Percentiles rank a stretch among this genome's conserved stretches.
Evolutionary conservation across 495 filamentous ascomycete species (phyloP).

Genomic region (Darksidea phi): DNA sequence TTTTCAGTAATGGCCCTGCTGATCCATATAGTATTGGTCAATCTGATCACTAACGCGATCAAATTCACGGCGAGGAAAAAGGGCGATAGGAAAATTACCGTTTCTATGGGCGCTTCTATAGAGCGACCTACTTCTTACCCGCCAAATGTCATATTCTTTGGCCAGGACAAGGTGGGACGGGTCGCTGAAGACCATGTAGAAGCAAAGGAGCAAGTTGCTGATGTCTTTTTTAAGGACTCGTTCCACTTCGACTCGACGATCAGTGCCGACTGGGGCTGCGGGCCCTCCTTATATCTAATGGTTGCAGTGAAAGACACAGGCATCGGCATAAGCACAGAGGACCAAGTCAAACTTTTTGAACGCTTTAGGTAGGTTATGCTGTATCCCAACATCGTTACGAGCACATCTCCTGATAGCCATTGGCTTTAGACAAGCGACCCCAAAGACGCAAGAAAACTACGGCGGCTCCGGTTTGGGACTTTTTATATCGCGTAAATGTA

Average conservation of each 20-base stretch:
- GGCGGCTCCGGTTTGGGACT: conserved; percentile 45
- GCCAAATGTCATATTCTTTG: conserved; percentile 42
- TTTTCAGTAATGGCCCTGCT: not conserved
- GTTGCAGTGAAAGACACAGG: conserved; percentile 45
- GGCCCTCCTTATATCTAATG: conserved; percentile 40
- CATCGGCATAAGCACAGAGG: conserved; percentile 40
- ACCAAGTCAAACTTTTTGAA: conserved; percentile 41
- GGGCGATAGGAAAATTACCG: conserved; percentile 35
- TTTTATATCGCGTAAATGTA: conserved; percentile 43
- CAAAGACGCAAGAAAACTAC: conserved; percentile 43
- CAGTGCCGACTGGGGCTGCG: conserved; percentile 38
- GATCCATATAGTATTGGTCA: conserved; percentile 37
- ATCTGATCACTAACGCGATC: conserved; percentile 44
- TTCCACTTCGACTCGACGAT: conserved; percentile 40
- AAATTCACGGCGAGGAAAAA: conserved; percentile 42
- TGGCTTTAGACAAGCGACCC: conserved; percentile 40
- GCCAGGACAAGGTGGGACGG: not conserved
- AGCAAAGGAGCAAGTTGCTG: not conserved
- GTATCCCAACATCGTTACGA: not conserved
- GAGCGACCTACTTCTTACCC: conserved; percentile 40
- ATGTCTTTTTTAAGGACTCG: not conserved
- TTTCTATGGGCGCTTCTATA: conserved; percentile 36
- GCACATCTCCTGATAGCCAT: not conserved
- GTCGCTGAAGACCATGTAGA: not conserved
- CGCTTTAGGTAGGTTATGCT: conserved; percentile 35